Evolutionary conservation across 148 eudicot species (phyloP).

Genomic region (Suaeda aralocaspica): DNA sequence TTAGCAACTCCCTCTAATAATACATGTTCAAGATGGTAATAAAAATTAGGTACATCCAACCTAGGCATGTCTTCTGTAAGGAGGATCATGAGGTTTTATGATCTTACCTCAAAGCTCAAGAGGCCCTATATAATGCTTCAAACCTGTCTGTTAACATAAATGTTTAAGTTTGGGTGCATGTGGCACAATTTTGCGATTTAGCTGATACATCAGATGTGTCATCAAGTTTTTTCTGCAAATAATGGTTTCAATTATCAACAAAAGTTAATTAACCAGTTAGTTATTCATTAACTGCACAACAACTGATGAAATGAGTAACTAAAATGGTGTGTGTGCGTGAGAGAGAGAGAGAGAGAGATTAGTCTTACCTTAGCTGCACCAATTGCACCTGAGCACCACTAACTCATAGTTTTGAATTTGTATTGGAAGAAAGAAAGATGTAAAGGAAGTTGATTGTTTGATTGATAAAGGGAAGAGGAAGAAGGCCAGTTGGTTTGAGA

Average conservation of each 20-base stretch:
- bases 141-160: constrained; percentile 36
- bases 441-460: no score
- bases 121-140: constrained; percentile 33
- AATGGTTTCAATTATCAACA: no score
- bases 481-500: background rate
- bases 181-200: constrained; percentile 14
- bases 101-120: constrained; percentile 19
- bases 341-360: background rate
- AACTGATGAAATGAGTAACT: no score
- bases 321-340: background rate
- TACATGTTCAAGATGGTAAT: constrained; percentile 36
- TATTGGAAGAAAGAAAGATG: background rate
- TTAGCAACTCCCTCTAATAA: constrained; percentile 25
- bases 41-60: constrained; percentile 31
- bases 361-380: constrained; percentile 42
- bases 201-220: no score
- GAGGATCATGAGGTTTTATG: constrained; percentile 23
- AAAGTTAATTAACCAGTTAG: no score
- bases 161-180: constrained; percentile 32
- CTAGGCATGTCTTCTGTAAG: constrained; percentile 39
- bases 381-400: constrained; percentile 56
- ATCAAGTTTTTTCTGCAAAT: no score
- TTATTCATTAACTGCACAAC: no score
- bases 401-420: constrained; percentile 30
- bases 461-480: no score